Evolutionary conservation across 1,284 basidiomycete genomes (phyloP), one percentile per base, ranked within the genome.

Genomic region (Cerrena zonata): DNA sequence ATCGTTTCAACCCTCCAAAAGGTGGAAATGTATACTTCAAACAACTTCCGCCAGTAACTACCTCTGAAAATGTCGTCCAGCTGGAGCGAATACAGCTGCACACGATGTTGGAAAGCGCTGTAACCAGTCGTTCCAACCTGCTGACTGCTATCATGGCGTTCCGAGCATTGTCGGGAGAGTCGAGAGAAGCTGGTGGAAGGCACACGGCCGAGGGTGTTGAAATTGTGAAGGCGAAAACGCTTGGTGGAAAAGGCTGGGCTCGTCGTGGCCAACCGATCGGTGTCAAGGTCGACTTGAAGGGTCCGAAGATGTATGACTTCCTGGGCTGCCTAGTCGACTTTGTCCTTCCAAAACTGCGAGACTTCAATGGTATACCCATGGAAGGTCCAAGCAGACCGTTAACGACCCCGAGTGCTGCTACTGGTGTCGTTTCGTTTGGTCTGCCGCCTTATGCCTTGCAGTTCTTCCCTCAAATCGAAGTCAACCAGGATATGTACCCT

Each of bases 251-350:
- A 12, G 85, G 87, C 0, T 98, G 93, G 89, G 79, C 95, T 34
- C 79, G 95, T 25, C 82, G 83, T 0, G 89, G 90, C 22, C 72
- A 91, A 58, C 92, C 95, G 0, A 73, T 90, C 25, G 91, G 92
- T 51, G 91, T 83, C 56, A 93, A 94, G 72, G 93, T 97, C 55
- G 89, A 91, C 61, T 71, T 99, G 58, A 84, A 83, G 61, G 94
- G 93, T 7, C 85, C 89, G 46, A 82, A 86, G 56, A 97, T 97
- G 87, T 97, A 92, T 74, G 88, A 93, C 61, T 97, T 99, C 69
- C 73, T 99, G 53, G 84, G 86, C 55, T 84, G 83, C 5, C 80
- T 99, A 58, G 83, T 86, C 60, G 94, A 97, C 61, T 98, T 98
- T 65, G 95, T 99, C 47, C 75, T 98, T 21, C 96, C 95, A 2